phyloP scores from a whole-genome alignment of 1,139 yeast genomes.

The Yamadazyma membranifaciens region DNA sequence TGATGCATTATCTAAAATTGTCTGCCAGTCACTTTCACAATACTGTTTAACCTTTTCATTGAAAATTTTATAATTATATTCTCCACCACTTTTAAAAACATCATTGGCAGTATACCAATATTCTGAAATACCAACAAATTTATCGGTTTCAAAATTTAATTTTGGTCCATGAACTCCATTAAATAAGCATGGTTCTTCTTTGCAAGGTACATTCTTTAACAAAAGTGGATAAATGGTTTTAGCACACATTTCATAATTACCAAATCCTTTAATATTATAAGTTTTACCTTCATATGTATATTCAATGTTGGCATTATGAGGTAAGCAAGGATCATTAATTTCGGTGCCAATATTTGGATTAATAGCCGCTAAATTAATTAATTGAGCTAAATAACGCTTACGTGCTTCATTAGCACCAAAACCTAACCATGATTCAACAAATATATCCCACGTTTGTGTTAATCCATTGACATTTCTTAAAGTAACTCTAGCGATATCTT shows the following conservation, averaged over 20 bases:
- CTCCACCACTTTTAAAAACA: slow-evolving; percentile 75
- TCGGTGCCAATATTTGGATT: slow-evolving; percentile 18
- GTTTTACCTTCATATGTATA: slow-evolving; percentile 41
- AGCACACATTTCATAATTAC: slow-evolving; percentile 66
- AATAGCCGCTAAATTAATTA: slow-evolving; percentile 28
- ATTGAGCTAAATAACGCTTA: slow-evolving; percentile 56
- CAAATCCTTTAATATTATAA: slow-evolving; percentile 59
- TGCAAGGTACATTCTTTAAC: slow-evolving; percentile 70
- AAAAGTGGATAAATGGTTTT: slow-evolving; percentile 68
- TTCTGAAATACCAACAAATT: slow-evolving; percentile 76
- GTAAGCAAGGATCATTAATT: slow-evolving; percentile 70
- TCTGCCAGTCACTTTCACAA: slow-evolving; percentile 66
- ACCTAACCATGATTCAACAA: slow-evolving; percentile 81
- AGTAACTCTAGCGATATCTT: slow-evolving; percentile 59
- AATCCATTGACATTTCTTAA: slow-evolving; percentile 61
- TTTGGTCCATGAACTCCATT: slow-evolving; percentile 81
- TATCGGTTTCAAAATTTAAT: slow-evolving; percentile 66
- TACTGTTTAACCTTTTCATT: slow-evolving; percentile 58
- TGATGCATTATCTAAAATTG: slow-evolving; percentile 46
- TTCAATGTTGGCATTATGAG: slow-evolving; percentile 49
- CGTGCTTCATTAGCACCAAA: slow-evolving; percentile 85
- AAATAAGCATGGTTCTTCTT: slow-evolving; percentile 71
- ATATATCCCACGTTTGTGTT: slow-evolving; percentile 64
- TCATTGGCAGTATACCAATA: slow-evolving; percentile 88
- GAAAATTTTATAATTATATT: slow-evolving; percentile 61